These are phyloP conservation scores for Aureobasidium sp. DNA, from an alignment of 2,329 filamentous ascomycete species.

Conservation along the genomic window DNA sequence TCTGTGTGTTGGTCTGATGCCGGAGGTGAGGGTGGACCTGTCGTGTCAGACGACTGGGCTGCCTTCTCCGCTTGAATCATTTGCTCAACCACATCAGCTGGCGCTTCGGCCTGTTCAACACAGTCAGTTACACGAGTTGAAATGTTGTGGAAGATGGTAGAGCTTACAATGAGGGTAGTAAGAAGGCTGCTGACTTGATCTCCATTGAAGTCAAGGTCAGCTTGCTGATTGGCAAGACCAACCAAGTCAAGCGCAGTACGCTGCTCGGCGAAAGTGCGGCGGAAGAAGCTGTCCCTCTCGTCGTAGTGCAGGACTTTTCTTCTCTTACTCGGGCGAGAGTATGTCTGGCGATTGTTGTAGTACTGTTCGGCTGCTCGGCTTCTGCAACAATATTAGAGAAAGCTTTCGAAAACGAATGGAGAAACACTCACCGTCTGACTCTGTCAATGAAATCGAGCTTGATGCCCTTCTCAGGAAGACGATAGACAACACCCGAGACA, in stretches of 20 bases:
- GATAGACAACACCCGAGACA: constrained; percentile 33
- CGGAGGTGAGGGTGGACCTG: constrained; percentile 16
- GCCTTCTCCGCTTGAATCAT: constrained; percentile 28
- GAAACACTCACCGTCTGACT: constrained; percentile 39
- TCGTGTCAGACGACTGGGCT: not conserved
- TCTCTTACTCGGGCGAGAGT: constrained; percentile 2
- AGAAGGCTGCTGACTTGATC: constrained; percentile 45
- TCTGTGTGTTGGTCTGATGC: constrained; percentile 22
- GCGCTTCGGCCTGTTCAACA: constrained; percentile 33
- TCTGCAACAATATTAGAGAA: constrained; percentile 17
- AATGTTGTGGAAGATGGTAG: constrained; percentile 11
- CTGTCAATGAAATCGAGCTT: constrained; percentile 55
- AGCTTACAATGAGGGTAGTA: constrained; percentile 55
- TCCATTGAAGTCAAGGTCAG: constrained; percentile 40
- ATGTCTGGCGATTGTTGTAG: not conserved
- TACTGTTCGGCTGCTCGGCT: not conserved
- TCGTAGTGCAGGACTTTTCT: constrained; percentile 19
- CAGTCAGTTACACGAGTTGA: constrained; percentile 22
- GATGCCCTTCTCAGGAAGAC: constrained; percentile 38
- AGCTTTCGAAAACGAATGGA: constrained; percentile 16
- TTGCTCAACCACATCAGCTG: constrained; percentile 32
- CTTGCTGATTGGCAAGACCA: constrained; percentile 46
- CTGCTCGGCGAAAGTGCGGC: constrained; percentile 51
- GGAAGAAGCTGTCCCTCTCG: constrained; percentile 29
- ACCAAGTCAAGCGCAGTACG: constrained; percentile 59